These are phyloP conservation scores for Plasmodium billcollinsi DNA, from an alignment of 169 alveolate genomes.

Conservation along the genomic window DNA sequence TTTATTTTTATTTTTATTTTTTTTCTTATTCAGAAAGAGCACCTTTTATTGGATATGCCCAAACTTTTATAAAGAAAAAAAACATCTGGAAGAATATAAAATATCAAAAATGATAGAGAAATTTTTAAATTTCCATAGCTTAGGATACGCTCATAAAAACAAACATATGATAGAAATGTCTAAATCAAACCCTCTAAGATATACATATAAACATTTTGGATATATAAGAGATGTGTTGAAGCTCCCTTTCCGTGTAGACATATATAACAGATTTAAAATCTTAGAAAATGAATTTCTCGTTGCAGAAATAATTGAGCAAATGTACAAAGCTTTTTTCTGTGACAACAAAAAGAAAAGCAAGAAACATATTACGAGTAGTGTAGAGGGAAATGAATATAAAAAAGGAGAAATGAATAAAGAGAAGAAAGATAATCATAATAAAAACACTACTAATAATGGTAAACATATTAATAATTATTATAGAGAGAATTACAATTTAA, in stretches of 20 bases:
- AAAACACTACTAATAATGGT: no score
- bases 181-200: constrained; percentile 14
- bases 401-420: background rate
- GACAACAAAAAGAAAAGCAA: background rate
- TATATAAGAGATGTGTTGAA: background rate
- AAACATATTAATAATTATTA: no score
- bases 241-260: constrained; percentile 22
- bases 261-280: constrained; percentile 37
- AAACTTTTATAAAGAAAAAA: constrained; percentile 19
- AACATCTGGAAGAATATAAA: constrained; percentile 4
- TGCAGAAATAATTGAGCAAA: constrained; percentile 7
- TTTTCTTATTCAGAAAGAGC: constrained; percentile 3
- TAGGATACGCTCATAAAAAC: constrained; percentile 26
- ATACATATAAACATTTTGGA: constrained; percentile 57
- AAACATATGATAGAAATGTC: constrained; percentile 62
- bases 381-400: background rate
- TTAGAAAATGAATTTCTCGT: constrained; percentile 2
- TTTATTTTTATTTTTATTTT: background rate
- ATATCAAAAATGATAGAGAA: constrained; percentile 19
- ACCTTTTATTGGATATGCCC: constrained; percentile 63
- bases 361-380: background rate
- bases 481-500: no score
- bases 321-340: constrained; percentile 35
- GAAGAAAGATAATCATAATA: background rate
- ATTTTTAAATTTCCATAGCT: constrained; percentile 9